Base-by-base conservation (phyloP, 163 green algal species). In the Prototheca cutis region DNA sequence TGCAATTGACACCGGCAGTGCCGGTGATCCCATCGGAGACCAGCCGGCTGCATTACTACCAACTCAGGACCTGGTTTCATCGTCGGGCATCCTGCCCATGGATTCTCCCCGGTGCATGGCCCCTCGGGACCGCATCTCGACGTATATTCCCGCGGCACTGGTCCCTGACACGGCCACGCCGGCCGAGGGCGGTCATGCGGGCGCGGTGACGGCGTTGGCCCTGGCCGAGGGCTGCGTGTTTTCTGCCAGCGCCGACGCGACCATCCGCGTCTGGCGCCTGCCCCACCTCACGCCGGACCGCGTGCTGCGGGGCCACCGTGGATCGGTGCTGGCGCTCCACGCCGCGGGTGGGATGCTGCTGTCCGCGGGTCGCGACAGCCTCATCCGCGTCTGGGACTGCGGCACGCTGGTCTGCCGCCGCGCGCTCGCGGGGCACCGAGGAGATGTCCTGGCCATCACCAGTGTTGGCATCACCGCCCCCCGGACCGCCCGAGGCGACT, bases 311-410 rank as follows among this genome's bases (percentile, higher is more conserved):
- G 90, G 88, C 4, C 90, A 97, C 76, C 73, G 87, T 34, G 88
- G 90, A 40, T 83, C 68, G 58, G 79, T 96, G 32, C 74, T 94
- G 58, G 83, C 78, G 48, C 77, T 95, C 54, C 73, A 83, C 32
- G 68, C 66, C 10, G 48, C 82, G 2, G 80, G 77, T 19, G 77
- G 73, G 48, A 62, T 89, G 40, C 65, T 90, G 62, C 78, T 95
- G 28, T 62, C 67, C 31, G 88, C 87, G 15, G 82, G 83, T 1
- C 61, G 90, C 2, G 89, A 96, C 74, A 87, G 90, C 65, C 83
- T 80, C 28, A 73, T 84, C 66, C 80, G 88, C 7, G 84, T 95
- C 34, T 96, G 87, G 87, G 86, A 94, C 66, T 63, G 87, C 45
- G 79, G 83, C 23, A 85, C 89, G 40, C 72, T 90, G 48, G 77